These are phyloP conservation scores for Chaetomium tenue DNA, from an alignment of 495 filamentous ascomycete genomes.

Conservation along the genomic window DNA sequence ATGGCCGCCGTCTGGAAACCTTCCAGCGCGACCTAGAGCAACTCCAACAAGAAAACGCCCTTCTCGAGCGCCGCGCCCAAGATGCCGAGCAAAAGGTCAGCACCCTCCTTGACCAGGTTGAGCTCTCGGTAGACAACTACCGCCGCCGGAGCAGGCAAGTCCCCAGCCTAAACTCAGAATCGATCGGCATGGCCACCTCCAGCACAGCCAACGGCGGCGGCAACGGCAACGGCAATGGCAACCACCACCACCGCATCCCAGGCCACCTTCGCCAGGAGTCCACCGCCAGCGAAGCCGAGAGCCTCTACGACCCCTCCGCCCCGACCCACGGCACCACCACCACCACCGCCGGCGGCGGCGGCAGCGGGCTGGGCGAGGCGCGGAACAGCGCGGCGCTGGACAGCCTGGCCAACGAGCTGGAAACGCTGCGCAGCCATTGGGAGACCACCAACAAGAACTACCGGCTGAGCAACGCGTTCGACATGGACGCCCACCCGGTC, in stretches of 20 bases:
- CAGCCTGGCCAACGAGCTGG: conserved; percentile 85
- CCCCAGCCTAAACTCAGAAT: conserved; percentile 36
- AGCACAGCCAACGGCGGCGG: neutral
- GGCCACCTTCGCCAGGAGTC: conserved; percentile 59
- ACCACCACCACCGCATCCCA: conserved; percentile 22
- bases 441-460: conserved; percentile 94
- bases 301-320: conserved; percentile 40
- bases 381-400: conserved; percentile 86
- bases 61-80: conserved; percentile 74
- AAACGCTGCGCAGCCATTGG: conserved; percentile 85
- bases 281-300: conserved; percentile 57
- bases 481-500: conserved; percentile 63
- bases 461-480: conserved; percentile 79
- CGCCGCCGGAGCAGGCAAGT: conserved; percentile 60
- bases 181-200: conserved; percentile 12
- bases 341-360: neutral
- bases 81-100: conserved; percentile 93
- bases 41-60: conserved; percentile 74
- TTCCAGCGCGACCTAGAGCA: conserved; percentile 71
- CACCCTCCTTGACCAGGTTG: conserved; percentile 89
- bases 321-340: neutral
- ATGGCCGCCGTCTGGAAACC: conserved; percentile 56
- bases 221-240: conserved; percentile 14
- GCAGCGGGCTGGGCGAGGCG: conserved; percentile 38
- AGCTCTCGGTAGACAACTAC: conserved; percentile 89